Evolutionary conservation across 2,329 filamentous ascomycete species (phyloP).

Genomic region (Juglanconis sp.): DNA sequence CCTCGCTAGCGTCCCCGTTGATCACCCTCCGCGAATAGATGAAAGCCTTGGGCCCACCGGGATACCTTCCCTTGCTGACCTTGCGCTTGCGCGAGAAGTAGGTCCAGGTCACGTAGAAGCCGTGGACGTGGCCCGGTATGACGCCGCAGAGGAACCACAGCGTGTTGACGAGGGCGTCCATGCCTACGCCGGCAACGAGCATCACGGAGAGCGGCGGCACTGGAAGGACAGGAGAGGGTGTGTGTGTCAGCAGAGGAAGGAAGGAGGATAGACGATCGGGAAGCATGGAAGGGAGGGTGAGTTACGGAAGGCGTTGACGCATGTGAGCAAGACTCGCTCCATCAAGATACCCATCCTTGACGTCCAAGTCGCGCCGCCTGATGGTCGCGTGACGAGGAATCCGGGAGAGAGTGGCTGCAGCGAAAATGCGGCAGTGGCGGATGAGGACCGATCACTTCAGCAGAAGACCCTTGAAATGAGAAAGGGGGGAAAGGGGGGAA

Average conservation of each 20-base stretch:
- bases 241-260: background rate
- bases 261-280: background rate
- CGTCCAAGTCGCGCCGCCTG: too few relatives aligned
- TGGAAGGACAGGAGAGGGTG: background rate
- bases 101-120: constrained; percentile 16
- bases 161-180: constrained; percentile 51
- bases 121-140: constrained; percentile 17
- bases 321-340: constrained; percentile 6
- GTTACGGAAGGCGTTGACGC: constrained; percentile 12
- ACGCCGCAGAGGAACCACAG: constrained; percentile 22
- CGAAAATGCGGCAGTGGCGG: background rate
- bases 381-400: background rate
- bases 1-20: constrained; percentile 15
- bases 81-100: constrained; percentile 16
- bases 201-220: constrained; percentile 15
- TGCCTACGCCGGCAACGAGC: constrained; percentile 46
- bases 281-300: background rate
- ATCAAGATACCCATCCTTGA: constrained; percentile 11
- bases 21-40: constrained; percentile 13
- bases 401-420: too few relatives aligned
- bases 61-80: constrained; percentile 14
- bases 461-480: too few relatives aligned
- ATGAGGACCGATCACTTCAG: too few relatives aligned
- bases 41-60: constrained; percentile 11
- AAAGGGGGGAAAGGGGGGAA: too few relatives aligned